A percentile compares a stretch with the other conserved stretches of the same genome.
Conservation (phyloP, 257 asterid genomes). For the Euphrasia confusa region DNA sequence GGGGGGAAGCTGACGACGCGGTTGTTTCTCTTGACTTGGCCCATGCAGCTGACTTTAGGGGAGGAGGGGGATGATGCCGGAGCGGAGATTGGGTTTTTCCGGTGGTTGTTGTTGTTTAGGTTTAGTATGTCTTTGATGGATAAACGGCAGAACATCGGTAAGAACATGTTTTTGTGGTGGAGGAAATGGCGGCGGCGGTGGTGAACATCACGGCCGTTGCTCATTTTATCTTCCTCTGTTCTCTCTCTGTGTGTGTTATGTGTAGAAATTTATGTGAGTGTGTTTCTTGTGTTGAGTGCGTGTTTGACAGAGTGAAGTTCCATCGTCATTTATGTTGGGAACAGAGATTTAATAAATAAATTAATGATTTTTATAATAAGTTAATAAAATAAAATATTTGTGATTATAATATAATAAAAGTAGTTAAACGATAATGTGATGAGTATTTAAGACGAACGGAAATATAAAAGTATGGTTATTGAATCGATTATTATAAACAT, state of each 20-base stretch:
- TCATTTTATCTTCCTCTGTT: constrained; percentile 26
- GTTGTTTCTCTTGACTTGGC: constrained; percentile 74
- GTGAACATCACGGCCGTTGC: constrained; percentile 33
- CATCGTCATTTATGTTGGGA: no score
- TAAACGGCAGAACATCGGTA: constrained; percentile 63
- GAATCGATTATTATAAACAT: no score
- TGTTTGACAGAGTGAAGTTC: no score
- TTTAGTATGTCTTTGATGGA: constrained; percentile 51
- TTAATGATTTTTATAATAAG: no score
- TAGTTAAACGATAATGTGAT: no score
- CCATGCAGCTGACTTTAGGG: constrained; percentile 85
- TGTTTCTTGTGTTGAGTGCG: no score
- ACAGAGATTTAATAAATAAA: no score
- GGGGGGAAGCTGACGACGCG: constrained; percentile 41
- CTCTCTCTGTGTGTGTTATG: not conserved
- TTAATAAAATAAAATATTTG: no score
- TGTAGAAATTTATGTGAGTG: no score
- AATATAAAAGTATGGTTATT: no score
- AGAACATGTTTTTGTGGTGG: constrained; percentile 42
- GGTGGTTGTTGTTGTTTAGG: constrained; percentile 15
- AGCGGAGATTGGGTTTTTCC: constrained; percentile 23
- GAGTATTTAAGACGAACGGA: no score
- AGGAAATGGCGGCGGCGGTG: constrained; percentile 31
- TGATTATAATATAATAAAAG: no score
- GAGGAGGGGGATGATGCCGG: constrained; percentile 73